Conservation (phyloP, 2,329 filamentous ascomycete genomes). For the Zymoseptoria tritici region DNA sequence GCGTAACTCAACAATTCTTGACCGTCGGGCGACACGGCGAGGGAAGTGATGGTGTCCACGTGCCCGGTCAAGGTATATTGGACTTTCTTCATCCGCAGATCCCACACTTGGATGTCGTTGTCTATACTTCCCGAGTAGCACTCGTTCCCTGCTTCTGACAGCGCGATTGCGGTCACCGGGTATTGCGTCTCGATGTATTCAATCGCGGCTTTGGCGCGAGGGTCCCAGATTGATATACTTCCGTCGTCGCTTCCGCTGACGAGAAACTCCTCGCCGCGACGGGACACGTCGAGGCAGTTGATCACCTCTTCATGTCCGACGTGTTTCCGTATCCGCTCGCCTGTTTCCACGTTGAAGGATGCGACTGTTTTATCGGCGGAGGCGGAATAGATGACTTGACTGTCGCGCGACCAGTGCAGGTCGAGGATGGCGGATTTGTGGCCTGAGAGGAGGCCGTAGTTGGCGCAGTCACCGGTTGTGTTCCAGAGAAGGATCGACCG, state of each 20-base stretch:
- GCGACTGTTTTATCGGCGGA: conserved; percentile 90
- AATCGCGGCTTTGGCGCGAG: conserved; percentile 76
- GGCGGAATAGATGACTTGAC: conserved; percentile 79
- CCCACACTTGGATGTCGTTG: conserved; percentile 96
- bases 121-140: conserved; percentile 92
- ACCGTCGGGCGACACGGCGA: conserved; percentile 86
- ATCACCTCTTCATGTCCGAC: conserved; percentile 93
- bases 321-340: conserved; percentile 85
- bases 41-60: conserved; percentile 81
- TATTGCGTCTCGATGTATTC: conserved; percentile 88
- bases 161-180: conserved; percentile 80
- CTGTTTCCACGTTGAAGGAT: conserved; percentile 90
- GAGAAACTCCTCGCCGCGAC: conserved; percentile 80
- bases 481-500: conserved; percentile 90
- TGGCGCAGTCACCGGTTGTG: conserved; percentile 86
- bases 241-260: conserved; percentile 92
- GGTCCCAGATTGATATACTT: conserved; percentile 92
- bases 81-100: conserved; percentile 82
- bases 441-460: conserved; percentile 81
- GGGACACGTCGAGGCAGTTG: conserved; percentile 82
- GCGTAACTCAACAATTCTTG: conserved; percentile 85
- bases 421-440: conserved; percentile 89
- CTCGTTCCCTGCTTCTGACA: conserved; percentile 93
- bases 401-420: conserved; percentile 94
- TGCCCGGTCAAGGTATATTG: conserved; percentile 86